These are phyloP conservation scores for Ustilago loliicola DNA, from an alignment of 1,284 basidiomycete species.

Conservation along the genomic window DNA sequence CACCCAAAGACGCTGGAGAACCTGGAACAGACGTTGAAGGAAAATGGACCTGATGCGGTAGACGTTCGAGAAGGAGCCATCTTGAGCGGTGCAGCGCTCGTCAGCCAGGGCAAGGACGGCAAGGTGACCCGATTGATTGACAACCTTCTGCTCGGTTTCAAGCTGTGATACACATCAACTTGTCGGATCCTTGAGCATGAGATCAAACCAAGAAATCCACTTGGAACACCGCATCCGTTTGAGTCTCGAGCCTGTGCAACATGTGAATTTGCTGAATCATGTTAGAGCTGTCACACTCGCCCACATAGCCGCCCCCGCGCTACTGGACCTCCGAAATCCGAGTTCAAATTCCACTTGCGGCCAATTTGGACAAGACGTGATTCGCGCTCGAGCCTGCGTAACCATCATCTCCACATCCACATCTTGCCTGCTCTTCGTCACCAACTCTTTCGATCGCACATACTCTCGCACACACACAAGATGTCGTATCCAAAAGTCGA, in stretches of 20 bases:
- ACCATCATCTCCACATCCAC: background rate
- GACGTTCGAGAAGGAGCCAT: conserved; percentile 76
- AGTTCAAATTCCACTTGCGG: conserved; percentile 9
- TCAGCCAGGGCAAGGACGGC: conserved; percentile 71
- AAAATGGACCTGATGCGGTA: conserved; percentile 59
- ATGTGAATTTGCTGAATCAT: background rate
- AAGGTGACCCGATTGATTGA: conserved; percentile 92
- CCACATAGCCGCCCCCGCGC: conserved; percentile 19
- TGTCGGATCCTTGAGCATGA: background rate
- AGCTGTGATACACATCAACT: conserved; percentile 17
- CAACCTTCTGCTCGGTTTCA: conserved; percentile 83
- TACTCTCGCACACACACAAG: background rate
- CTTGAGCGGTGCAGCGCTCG: conserved; percentile 88
- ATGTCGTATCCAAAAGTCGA: conserved; percentile 47
- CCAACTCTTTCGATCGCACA: background rate
- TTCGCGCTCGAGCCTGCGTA: conserved; percentile 6
- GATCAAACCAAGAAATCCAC: background rate
- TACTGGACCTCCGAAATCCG: conserved; percentile 14
- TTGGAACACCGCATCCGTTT: background rate
- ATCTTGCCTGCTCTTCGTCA: background rate
- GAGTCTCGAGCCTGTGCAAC: too few species aligned
- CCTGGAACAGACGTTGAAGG: conserved; percentile 71
- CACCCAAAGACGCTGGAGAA: conserved; percentile 78
- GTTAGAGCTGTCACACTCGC: conserved; percentile 1
- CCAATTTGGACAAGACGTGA: background rate